A percentile compares a stretch with the other conserved stretches of the same genome.
Conservation (phyloP, 1,139 yeast genomes). For the Saccharomycopsis hybrid region DNA sequence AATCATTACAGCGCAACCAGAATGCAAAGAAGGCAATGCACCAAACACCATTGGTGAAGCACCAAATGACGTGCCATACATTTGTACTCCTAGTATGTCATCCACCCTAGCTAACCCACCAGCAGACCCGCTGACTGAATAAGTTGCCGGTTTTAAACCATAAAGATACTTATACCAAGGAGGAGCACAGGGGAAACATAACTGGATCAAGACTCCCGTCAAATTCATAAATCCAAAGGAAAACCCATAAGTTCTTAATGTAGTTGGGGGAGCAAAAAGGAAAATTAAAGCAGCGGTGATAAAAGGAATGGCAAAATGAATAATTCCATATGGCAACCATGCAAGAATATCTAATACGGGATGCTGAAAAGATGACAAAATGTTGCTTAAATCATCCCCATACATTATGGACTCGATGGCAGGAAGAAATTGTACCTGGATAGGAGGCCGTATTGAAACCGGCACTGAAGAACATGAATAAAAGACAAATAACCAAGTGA, state of each 20-base stretch:
- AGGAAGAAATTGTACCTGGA: slow-evolving; percentile 83
- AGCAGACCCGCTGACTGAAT: slow-evolving; percentile 87
- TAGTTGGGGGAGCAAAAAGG: slow-evolving; percentile 87
- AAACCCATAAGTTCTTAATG: slow-evolving; percentile 78
- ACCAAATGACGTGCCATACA: slow-evolving; percentile 72
- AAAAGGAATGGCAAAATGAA: slow-evolving; percentile 87
- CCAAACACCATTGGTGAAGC: slow-evolving; percentile 94
- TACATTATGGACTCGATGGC: slow-evolving; percentile 89
- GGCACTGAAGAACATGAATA: slow-evolving; percentile 78
- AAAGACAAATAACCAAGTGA: slow-evolving; percentile 81
- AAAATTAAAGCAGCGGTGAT: slow-evolving; percentile 75
- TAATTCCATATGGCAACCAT: slow-evolving; percentile 92
- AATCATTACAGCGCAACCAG: slow-evolving; percentile 90
- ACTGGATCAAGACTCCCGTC: slow-evolving; percentile 74
- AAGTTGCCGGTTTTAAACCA: slow-evolving; percentile 86
- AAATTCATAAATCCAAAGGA: slow-evolving; percentile 95
- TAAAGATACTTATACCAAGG: slow-evolving; percentile 92
- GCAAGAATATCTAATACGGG: slow-evolving; percentile 72
- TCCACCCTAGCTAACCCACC: slow-evolving; percentile 95
- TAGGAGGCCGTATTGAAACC: slow-evolving; percentile 73
- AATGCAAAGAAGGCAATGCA: slow-evolving; percentile 92
- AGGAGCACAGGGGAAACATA: slow-evolving; percentile 88
- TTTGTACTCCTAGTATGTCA: slow-evolving; percentile 63
- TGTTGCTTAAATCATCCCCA: slow-evolving; percentile 85
- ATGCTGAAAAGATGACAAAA: slow-evolving; percentile 69